These are phyloP conservation scores for Malus hybrid DNA, from an alignment of 331 rosid genomes.

Conservation along the genomic window DNA sequence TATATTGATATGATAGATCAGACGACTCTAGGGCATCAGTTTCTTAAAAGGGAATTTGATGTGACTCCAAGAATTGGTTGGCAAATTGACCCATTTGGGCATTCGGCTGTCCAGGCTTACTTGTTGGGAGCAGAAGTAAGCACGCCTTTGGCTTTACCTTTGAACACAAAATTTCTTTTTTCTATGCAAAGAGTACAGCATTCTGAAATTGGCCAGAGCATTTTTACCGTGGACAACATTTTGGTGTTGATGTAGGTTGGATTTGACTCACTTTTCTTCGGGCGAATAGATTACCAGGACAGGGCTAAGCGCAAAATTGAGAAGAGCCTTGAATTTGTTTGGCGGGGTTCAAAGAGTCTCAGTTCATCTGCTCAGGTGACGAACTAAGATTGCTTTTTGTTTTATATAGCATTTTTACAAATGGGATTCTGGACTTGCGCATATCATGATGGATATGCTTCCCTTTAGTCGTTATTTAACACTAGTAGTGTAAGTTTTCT, in stretches of 20 bases:
- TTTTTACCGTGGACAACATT: conserved; percentile 6
- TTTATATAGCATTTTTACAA: not conserved
- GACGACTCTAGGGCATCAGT: conserved; percentile 92
- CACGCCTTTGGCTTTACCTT: not conserved
- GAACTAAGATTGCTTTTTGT: not conserved
- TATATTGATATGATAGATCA: conserved; percentile 96
- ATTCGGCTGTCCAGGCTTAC: conserved; percentile 94
- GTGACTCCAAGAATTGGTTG: conserved; percentile 85
- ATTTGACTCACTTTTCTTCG: conserved; percentile 82
- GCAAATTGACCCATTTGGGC: conserved; percentile 99
- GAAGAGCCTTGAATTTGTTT: conserved; percentile 84
- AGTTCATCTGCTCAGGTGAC: conserved; percentile 45
- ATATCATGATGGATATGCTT: not conserved
- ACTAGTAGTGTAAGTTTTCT: not conserved
- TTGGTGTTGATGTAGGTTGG: conserved; percentile 57
- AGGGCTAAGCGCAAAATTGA: conserved; percentile 74
- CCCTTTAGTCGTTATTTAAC: not conserved
- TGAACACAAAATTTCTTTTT: not conserved
- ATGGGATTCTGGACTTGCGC: not conserved
- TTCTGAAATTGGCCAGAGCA: not conserved
- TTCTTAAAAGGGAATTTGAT: conserved; percentile 56
- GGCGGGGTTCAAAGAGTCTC: conserved; percentile 67
- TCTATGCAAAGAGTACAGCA: not conserved
- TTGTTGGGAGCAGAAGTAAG: conserved; percentile 83
- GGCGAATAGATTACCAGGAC: conserved; percentile 86